A percentile compares a stretch with the other conserved stretches of the same genome.
These are phyloP conservation scores for Neurospora hispaniola DNA, from an alignment of 495 filamentous ascomycete species.

Conservation along the genomic window DNA sequence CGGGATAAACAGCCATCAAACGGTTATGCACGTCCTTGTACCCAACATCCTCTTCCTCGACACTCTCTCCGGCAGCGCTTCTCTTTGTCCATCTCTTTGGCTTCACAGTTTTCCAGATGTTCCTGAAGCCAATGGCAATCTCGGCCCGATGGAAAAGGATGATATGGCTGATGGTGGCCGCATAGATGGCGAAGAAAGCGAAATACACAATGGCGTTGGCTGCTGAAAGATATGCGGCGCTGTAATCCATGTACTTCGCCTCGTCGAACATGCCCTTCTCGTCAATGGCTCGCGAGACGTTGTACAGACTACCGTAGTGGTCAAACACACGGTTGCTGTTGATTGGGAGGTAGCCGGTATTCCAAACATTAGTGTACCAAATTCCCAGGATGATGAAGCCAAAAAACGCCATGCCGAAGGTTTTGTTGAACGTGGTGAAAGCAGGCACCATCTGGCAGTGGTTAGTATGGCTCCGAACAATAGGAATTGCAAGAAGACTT, in stretches of 20 bases:
- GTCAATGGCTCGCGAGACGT: conserved; percentile 25
- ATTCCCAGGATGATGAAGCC: conserved; percentile 23
- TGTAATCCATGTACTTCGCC: conserved; percentile 27
- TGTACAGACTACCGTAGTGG: conserved; percentile 27
- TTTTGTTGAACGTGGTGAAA: conserved; percentile 33
- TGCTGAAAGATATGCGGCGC: conserved; percentile 30
- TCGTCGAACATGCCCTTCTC: conserved; percentile 26
- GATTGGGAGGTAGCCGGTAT: conserved; percentile 29
- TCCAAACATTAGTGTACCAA: conserved; percentile 30
- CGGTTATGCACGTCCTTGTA: conserved; percentile 29
- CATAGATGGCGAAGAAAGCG: conserved; percentile 32
- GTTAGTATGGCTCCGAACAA: too few species aligned
- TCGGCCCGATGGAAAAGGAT: conserved; percentile 31
- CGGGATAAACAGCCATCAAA: conserved; percentile 28
- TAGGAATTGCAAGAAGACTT: not conserved
- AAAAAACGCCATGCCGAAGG: conserved; percentile 21
- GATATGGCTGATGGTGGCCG: conserved; percentile 28
- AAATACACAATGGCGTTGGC: conserved; percentile 25
- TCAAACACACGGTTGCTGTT: conserved; percentile 31
- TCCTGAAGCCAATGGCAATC: conserved; percentile 26
- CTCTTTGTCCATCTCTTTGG: not conserved
- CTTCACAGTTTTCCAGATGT: conserved; percentile 20
- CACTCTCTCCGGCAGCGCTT: conserved; percentile 1
- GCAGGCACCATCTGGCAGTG: conserved; percentile 26
- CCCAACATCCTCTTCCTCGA: conserved; percentile 1